A percentile compares a stretch with the other conserved stretches of the same genome.
Conservation (phyloP, 2,329 filamentous ascomycete genomes). For the Alternaria rosae region DNA sequence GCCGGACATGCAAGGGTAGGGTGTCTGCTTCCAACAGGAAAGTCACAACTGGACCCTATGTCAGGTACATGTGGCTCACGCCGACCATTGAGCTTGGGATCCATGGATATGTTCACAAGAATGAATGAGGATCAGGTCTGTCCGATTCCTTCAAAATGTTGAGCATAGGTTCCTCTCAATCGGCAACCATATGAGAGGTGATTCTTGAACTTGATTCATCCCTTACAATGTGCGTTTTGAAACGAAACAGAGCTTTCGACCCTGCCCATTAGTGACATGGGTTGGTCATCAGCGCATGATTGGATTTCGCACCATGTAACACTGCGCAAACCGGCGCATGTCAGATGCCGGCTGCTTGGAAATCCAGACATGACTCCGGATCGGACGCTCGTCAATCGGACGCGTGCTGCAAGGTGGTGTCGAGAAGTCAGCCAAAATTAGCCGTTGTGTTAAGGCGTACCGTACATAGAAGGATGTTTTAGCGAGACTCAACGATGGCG, state of each 20-base stretch:
- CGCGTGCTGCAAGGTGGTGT: slow-evolving; percentile 9
- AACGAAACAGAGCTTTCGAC: slow-evolving; percentile 3
- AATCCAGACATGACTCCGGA: slow-evolving; percentile 6
- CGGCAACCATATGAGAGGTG: neutral
- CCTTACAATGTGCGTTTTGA: slow-evolving; percentile 11
- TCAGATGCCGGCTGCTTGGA: slow-evolving; percentile 11
- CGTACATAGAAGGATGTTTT: neutral
- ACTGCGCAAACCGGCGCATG: slow-evolving; percentile 10
- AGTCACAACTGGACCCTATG: neutral
- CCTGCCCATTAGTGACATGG: neutral
- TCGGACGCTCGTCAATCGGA: slow-evolving; percentile 12
- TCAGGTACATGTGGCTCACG: neutral
- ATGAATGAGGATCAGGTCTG: too few species aligned
- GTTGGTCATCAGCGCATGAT: neutral
- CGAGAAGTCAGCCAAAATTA: slow-evolving; percentile 4
- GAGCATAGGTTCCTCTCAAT: neutral
- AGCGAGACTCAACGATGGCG: slow-evolving; percentile 10
- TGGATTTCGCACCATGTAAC: slow-evolving; percentile 11
- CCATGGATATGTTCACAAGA: neutral
- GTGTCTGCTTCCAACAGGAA: neutral
- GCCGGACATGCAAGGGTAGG: neutral
- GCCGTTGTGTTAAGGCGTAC: slow-evolving; percentile 1
- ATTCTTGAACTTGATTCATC: neutral
- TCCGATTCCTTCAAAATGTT: neutral
- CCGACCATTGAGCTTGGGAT: neutral